Conservation (phyloP, 345 rosid genomes). For the Bruguiera gymnorhiza region DNA sequence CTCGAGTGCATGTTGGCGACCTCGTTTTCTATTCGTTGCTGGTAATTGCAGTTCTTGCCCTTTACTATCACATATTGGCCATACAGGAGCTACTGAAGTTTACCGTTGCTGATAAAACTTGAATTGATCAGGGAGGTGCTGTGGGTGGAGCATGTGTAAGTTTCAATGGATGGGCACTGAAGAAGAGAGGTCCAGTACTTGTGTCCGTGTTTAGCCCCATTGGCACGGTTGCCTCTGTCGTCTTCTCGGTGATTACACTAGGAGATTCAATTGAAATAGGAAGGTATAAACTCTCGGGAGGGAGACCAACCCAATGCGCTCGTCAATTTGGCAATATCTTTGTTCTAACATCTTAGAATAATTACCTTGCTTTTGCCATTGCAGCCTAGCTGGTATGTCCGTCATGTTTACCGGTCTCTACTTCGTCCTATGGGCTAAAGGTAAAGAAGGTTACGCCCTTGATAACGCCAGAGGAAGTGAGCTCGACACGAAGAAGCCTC, state of each 20-base stretch:
- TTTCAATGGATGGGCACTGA: slow-evolving; percentile 94
- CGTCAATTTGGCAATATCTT: no score
- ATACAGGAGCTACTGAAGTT: no score
- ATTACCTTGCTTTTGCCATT: not conserved
- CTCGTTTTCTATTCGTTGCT: slow-evolving; percentile 49
- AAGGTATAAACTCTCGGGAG: slow-evolving; percentile 44
- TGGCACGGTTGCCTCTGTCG: slow-evolving; percentile 57
- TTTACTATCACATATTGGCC: no score
- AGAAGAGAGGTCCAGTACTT: slow-evolving; percentile 84
- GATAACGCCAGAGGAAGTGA: slow-evolving; percentile 38
- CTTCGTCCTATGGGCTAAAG: slow-evolving; percentile 87
- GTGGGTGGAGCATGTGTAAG: slow-evolving; percentile 67
- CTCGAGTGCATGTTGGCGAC: slow-evolving; percentile 32
- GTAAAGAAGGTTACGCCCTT: slow-evolving; percentile 51
- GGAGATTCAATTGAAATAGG: slow-evolving; percentile 61
- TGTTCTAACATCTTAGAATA: no score
- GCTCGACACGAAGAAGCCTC: slow-evolving; percentile 60
- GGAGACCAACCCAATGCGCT: no score
- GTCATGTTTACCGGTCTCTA: slow-evolving; percentile 80
- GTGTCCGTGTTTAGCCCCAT: slow-evolving; percentile 86
- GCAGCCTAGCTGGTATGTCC: slow-evolving; percentile 81
- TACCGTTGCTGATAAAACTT: not conserved
- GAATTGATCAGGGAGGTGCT: slow-evolving; percentile 53
- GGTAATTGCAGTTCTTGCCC: slow-evolving; percentile 34
- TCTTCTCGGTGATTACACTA: slow-evolving; percentile 51